These are phyloP conservation scores for Kuraishia cidri DNA, from an alignment of 805 yeast genomes.

Conservation along the genomic window DNA sequence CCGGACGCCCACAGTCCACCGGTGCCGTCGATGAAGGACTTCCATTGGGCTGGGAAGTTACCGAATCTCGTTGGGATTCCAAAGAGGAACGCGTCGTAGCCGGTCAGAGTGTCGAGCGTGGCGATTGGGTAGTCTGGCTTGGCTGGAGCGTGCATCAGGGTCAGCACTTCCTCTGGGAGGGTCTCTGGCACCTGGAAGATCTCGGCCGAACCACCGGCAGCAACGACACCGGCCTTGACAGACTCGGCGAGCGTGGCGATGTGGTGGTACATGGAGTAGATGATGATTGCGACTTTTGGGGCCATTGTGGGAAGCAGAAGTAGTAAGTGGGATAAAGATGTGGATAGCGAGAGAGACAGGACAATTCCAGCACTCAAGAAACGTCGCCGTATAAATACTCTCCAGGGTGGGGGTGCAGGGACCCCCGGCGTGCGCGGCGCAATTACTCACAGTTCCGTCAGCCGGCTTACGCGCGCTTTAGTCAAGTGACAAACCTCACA, in stretches of 20 bases:
- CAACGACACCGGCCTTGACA: conserved; percentile 56
- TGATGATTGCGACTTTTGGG: conserved; percentile 27
- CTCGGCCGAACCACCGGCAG: conserved; percentile 62
- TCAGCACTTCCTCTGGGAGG: conserved; percentile 47
- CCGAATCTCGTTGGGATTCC: conserved; percentile 89
- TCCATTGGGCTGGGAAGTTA: conserved; percentile 69
- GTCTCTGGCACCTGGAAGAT: conserved; percentile 76
- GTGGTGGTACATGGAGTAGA: conserved; percentile 78
- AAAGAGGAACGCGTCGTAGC: conserved; percentile 74
- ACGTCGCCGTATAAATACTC: too few species aligned
- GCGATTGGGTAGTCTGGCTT: conserved; percentile 60
- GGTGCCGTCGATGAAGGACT: conserved; percentile 68
- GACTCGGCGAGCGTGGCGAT: conserved; percentile 58
- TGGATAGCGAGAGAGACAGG: too few species aligned
- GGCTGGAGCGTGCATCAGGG: conserved; percentile 51
- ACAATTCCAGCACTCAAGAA: too few species aligned
- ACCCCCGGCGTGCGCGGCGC: too few species aligned
- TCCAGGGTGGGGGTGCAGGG: too few species aligned
- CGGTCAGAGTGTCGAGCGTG: conserved; percentile 42
- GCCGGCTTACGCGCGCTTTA: too few species aligned
- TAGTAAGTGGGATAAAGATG: too few species aligned
- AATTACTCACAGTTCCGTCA: too few species aligned
- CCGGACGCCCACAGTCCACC: conserved; percentile 78
- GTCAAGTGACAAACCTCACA: too few species aligned
- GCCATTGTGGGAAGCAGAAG: conserved; percentile 9